phyloP scores from a whole-genome alignment of 106 monocot species.

The Vanilla planifolia region DNA sequence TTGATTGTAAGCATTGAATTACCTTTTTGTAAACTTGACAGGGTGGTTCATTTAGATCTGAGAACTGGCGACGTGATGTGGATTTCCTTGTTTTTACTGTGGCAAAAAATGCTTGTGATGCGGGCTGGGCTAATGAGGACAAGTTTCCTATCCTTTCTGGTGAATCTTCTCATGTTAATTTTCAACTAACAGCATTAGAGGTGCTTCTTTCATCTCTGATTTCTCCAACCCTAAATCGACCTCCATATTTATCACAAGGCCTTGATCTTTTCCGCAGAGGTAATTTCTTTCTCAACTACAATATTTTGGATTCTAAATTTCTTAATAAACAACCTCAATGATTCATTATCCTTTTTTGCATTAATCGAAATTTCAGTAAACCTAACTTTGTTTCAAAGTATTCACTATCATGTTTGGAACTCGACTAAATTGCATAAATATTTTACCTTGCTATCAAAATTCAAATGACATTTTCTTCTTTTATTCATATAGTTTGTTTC shows the following conservation, averaged over 20 bases:
- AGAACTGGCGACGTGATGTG: slow-evolving; percentile 55
- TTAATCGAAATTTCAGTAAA: too few species aligned
- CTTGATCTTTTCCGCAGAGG: slow-evolving; percentile 78
- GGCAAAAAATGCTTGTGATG: slow-evolving; percentile 49
- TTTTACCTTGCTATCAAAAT: too few species aligned
- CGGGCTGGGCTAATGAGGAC: slow-evolving; percentile 19
- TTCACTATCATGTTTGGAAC: too few species aligned
- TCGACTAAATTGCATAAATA: too few species aligned
- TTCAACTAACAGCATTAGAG: slow-evolving; percentile 58
- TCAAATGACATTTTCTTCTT: too few species aligned
- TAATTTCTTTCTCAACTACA: slow-evolving; percentile 21
- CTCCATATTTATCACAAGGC: slow-evolving; percentile 69
- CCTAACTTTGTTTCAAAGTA: too few species aligned
- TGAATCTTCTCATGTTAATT: slow-evolving; percentile 35
- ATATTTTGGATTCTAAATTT: too few species aligned
- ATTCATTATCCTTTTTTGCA: too few species aligned
- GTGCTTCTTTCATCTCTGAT: slow-evolving; percentile 77
- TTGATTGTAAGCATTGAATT: not conserved
- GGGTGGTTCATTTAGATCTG: slow-evolving; percentile 75
- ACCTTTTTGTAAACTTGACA: slow-evolving; percentile 13
- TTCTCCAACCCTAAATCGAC: slow-evolving; percentile 44
- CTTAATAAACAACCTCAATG: too few species aligned
- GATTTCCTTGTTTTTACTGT: slow-evolving; percentile 60
- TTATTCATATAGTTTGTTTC: too few species aligned
- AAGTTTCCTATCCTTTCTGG: slow-evolving; percentile 11